Evolutionary conservation across 176 grass and related monocot genomes (phyloP), one percentile per base, ranked within the genome.

Genomic region (Ananas comosus): DNA sequence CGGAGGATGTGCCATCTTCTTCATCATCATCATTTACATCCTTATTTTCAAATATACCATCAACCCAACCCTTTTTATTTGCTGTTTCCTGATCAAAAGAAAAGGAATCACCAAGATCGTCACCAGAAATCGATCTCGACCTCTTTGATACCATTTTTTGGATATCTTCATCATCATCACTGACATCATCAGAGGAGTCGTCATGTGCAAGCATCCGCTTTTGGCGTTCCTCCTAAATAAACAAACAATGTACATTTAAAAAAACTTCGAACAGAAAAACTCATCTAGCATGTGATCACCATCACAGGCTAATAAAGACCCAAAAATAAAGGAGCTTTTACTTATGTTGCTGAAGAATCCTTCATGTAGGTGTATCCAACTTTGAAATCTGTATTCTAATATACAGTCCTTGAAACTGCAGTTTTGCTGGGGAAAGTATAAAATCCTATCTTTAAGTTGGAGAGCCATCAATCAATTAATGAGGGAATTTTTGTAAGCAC

Each of bases 51-150:
- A 82, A 82, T 54, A 91, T 96, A 73, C 75, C 80, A 52, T 96
- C 78, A 72, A 86, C 69, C 85, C 85, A 96, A 1, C 88, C 80
- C 25, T 74, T 92, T 83, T 85, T 80, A 63, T 67, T 78, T 69
- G n/a, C 19, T 70, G 49, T 13, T 29, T 79, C 68, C 29, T 85
- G 64, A 51, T 79, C 81, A 42, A 80, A 63, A 59, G 80, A 73
- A 59, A 92, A 92, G 22, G 89, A 90, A 49, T 92, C 93, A 17
- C 93, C 89, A 85, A 97, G 88, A 90, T 90, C 93, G 64, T 97
- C 93, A 14, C 93, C 93, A 72, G 89, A 97, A 54, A 86, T 74
- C 82, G 70, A 63, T 85, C 85, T 92, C 74, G 76, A 85, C 28
- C 76, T 92, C 65, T 73, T 87, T 10, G 10, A 49, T 79, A 67